Base-by-base conservation (phyloP, 176 grass and related monocot genomes). In the Oryza australiensis region DNA sequence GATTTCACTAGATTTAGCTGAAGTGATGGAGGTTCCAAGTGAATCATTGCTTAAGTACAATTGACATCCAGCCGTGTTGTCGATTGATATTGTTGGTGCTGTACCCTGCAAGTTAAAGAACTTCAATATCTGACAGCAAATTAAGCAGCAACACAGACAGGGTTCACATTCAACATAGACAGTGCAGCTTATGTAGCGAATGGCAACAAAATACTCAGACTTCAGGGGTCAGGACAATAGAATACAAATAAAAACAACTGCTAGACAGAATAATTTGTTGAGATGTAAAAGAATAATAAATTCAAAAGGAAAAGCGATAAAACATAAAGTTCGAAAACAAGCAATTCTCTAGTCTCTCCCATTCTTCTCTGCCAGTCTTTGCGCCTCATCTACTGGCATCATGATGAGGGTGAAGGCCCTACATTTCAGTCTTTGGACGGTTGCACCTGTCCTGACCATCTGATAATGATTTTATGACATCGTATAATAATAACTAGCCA, bases 1-100 rank as follows among this genome's bases (percentile, higher is more conserved):
- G 78, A 95, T 88, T 88, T 99, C 97, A 89, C 93, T 96, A 78
- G 97, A 99, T 88, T 99, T 99, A 80, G 97, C 93, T 26, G 93
- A 94, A 81, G 93, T 94, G 78, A 99, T 90, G 64, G 97, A 99
- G 81, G 91, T 87, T 60, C 34, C 85, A 2, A 99, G 70, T 12
- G 97, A 91, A 59, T 90, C 85, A 69, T 91, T 99, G 88, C 91
- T 89, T 28, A 99, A 81, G 80, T 99, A 99, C 32, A 99, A 86
- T 37, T 94, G 97, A 77, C 97, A 99, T 59, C 97, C 97, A 77
- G 97, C 94, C 65, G 97, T 94, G 76, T 99, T 99, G 70, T 99
- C 97, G 12, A 96, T 86, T 81, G 97, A 93, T 85, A 99, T 82
- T 87, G 97, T 96, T 12, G 93, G 93, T 81, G 97, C 89, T 1